A percentile compares a stretch with the other conserved stretches of the same genome.
phyloP scores from a whole-genome alignment of 345 rosid species.

The Brassica rapa region DNA sequence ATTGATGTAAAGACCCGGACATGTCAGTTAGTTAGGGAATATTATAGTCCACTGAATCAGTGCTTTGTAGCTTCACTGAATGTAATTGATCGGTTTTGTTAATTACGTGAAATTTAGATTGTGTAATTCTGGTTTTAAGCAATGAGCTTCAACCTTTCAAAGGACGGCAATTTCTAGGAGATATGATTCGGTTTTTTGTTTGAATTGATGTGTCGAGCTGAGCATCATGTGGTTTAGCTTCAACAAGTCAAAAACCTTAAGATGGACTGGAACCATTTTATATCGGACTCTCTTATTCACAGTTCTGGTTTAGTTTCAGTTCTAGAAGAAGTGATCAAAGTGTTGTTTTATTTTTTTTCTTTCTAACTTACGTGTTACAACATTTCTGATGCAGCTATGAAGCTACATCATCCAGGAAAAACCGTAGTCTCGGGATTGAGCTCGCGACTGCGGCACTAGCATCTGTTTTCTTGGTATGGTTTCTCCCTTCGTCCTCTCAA shows the following conservation, averaged over 20 bases:
- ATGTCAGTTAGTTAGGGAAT: background rate
- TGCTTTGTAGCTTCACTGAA: too few species aligned
- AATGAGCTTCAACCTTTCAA: too few species aligned
- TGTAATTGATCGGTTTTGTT: too few species aligned
- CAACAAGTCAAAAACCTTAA: background rate
- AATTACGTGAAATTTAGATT: too few species aligned
- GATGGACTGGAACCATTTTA: background rate
- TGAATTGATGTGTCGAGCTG: background rate
- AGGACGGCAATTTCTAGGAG: background rate
- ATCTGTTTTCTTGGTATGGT: slow-evolving; percentile 76
- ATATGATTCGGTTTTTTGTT: background rate
- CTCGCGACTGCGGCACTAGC: slow-evolving; percentile 71
- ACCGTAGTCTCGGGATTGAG: slow-evolving; percentile 70
- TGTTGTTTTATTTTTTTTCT: background rate
- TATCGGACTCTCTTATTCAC: background rate
- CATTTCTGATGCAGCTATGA: slow-evolving; percentile 61
- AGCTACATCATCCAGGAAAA: slow-evolving; percentile 79
- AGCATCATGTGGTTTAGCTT: background rate
- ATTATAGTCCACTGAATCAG: too few species aligned
- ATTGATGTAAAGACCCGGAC: background rate
- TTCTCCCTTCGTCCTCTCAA: background rate
- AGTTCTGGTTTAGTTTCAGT: background rate
- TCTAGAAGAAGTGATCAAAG: background rate
- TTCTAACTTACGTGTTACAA: background rate
- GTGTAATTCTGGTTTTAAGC: too few species aligned